phyloP scores from a whole-genome alignment of 495 filamentous ascomycete species.

The Poronia punctata region DNA sequence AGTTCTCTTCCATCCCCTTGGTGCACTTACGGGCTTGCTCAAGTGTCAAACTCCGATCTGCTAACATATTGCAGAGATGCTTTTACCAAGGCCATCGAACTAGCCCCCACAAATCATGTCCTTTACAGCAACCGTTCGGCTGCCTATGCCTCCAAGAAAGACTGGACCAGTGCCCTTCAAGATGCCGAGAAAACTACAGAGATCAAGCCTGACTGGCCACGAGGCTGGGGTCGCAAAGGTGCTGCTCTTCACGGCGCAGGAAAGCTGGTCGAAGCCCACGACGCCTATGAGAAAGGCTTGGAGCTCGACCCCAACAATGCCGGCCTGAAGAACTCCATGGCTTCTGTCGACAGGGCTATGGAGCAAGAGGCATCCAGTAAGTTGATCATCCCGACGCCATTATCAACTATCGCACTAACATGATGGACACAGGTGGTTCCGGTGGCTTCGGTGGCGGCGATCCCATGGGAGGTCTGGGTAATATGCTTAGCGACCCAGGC shows the following conservation, averaged over 20 bases:
- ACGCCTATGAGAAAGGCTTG: slow-evolving; percentile 86
- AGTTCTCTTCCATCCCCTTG: slow-evolving; percentile 41
- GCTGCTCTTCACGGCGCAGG: slow-evolving; percentile 81
- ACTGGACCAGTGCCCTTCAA: slow-evolving; percentile 74
- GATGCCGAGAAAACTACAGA: slow-evolving; percentile 90
- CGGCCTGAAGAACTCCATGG: slow-evolving; percentile 82
- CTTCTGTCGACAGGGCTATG: slow-evolving; percentile 80
- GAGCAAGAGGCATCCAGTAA: slow-evolving; percentile 64
- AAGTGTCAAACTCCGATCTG: slow-evolving; percentile 9
- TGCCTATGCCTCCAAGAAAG: slow-evolving; percentile 84
- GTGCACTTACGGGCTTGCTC: not conserved
- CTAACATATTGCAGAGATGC: slow-evolving; percentile 56
- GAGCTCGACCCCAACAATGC: slow-evolving; percentile 88
- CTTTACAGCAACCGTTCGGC: slow-evolving; percentile 97
- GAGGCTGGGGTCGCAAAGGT: slow-evolving; percentile 89
- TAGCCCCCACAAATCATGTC: slow-evolving; percentile 85
- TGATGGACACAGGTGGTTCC: slow-evolving; percentile 13
- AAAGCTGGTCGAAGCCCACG: slow-evolving; percentile 74
- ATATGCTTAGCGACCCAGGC: slow-evolving; percentile 89
- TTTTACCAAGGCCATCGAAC: slow-evolving; percentile 87
- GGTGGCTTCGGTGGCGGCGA: slow-evolving; percentile 44
- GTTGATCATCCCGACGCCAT: slow-evolving; percentile 7
- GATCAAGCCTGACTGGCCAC: slow-evolving; percentile 96
- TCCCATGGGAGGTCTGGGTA: slow-evolving; percentile 68
- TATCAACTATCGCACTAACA: not conserved